These are phyloP conservation scores for Leccinellum albellum DNA, from an alignment of 768 basidiomycete genomes.

Conservation along the genomic window DNA sequence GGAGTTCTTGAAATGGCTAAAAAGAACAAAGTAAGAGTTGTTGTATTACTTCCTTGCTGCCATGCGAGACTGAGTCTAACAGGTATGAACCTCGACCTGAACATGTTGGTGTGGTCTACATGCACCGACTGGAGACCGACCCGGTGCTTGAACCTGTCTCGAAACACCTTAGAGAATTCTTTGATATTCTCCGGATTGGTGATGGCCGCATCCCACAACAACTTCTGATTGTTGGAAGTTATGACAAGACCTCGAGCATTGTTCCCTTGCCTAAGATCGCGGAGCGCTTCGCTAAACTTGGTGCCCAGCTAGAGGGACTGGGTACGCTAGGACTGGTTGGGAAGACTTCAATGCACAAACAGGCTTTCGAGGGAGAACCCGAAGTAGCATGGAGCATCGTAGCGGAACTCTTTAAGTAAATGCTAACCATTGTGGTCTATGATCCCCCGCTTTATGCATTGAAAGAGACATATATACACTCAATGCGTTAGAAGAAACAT, in stretches of 20 bases:
- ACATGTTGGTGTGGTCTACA: slow-evolving; percentile 14
- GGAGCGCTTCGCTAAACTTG: slow-evolving; percentile 5
- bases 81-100: slow-evolving; percentile 4
- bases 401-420: slow-evolving; percentile 6
- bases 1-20: slow-evolving; percentile 6
- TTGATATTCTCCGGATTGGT: not conserved
- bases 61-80: not conserved
- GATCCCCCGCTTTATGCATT: not conserved
- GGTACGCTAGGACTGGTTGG: not conserved
- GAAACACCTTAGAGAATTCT: slow-evolving; percentile 6
- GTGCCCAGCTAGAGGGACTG: not conserved
- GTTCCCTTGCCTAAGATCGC: not conserved
- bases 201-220: not conserved
- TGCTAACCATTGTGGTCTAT: not conserved
- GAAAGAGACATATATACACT: not conserved
- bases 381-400: slow-evolving; percentile 12
- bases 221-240: slow-evolving; percentile 9
- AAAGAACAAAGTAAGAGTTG: not conserved
- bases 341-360: slow-evolving; percentile 2
- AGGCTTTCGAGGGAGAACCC: slow-evolving; percentile 8
- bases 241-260: slow-evolving; percentile 5
- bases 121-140: slow-evolving; percentile 17
- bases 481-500: not conserved
- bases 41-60: not conserved
- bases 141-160: slow-evolving; percentile 3